A percentile compares a stretch with the other conserved stretches of the same genome.
These are phyloP conservation scores for Xylariaceae sp. DNA, from an alignment of 2,329 filamentous ascomycete species.

Conservation along the genomic window DNA sequence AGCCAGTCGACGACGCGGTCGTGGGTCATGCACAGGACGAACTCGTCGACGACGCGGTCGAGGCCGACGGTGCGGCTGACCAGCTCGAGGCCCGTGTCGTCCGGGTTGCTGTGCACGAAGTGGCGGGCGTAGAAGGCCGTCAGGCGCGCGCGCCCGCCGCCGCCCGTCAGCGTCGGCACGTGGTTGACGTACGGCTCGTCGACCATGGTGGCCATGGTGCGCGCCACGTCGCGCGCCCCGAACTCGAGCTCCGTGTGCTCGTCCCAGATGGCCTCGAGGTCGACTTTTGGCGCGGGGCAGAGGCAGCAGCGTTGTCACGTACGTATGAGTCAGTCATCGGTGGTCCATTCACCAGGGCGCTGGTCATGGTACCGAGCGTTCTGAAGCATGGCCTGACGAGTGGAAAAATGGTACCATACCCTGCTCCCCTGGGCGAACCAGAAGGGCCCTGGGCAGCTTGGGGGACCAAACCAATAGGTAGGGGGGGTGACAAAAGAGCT, in stretches of 20 bases:
- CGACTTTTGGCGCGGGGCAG: no score
- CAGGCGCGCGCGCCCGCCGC: constrained; percentile 56
- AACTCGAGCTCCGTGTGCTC: constrained; percentile 71
- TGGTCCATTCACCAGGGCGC: no score
- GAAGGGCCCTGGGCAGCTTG: no score
- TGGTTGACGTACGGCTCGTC: constrained; percentile 74
- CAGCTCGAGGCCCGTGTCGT: constrained; percentile 59
- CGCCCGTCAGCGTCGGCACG: constrained; percentile 60
- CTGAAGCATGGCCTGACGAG: no score
- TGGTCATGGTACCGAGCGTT: no score
- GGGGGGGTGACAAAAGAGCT: no score
- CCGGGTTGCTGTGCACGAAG: constrained; percentile 68
- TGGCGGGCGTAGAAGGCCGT: constrained; percentile 64
- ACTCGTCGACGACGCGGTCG: constrained; percentile 66
- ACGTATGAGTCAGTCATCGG: no score
- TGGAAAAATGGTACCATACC: no score
- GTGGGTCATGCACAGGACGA: constrained; percentile 59
- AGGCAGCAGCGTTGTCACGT: no score
- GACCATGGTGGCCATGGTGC: constrained; percentile 78
- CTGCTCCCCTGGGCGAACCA: no score
- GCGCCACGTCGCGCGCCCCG: constrained; percentile 56
- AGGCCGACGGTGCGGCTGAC: constrained; percentile 64
- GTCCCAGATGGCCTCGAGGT: constrained; percentile 72
- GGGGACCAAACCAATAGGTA: no score
- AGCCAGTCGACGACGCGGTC: constrained; percentile 59